phyloP scores from a whole-genome alignment of 140 eudicot genomes.

The Flaveria floridana region DNA sequence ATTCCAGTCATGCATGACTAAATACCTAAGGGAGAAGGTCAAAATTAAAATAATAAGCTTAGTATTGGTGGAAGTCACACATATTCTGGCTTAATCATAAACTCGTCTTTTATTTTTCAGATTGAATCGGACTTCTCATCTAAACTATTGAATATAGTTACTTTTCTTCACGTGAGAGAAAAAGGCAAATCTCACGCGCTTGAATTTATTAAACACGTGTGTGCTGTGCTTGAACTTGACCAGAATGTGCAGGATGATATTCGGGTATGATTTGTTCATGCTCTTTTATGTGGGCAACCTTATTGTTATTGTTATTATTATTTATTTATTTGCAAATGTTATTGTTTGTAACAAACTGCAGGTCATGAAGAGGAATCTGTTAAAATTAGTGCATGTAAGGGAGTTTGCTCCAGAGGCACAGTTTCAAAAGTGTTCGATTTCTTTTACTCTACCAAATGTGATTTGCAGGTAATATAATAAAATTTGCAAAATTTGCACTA shows the following conservation, averaged over 20 bases:
- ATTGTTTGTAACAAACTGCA: conserved; percentile 30
- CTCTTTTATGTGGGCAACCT: conserved; percentile 8
- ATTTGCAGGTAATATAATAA: conserved; percentile 76
- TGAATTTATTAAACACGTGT: conserved; percentile 79
- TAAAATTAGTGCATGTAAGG: conserved; percentile 58
- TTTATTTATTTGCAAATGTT: neutral
- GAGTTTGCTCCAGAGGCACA: conserved; percentile 98
- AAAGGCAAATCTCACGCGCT: conserved; percentile 58
- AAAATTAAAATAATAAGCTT: neutral
- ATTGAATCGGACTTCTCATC: conserved; percentile 64
- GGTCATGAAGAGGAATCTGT: conserved; percentile 81
- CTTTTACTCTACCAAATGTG: conserved; percentile 77
- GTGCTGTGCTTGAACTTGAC: conserved; percentile 85
- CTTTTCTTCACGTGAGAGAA: conserved; percentile 47
- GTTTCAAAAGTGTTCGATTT: conserved; percentile 42
- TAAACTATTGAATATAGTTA: conserved; percentile 68
- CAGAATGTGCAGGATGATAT: conserved; percentile 85
- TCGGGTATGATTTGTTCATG: conserved; percentile 46
- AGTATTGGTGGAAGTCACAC: neutral
- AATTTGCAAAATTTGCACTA: neutral
- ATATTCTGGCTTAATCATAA: neutral
- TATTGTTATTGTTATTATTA: conserved; percentile 9
- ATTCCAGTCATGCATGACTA: conserved; percentile 54
- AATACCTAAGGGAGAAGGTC: conserved; percentile 76
- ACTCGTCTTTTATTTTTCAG: conserved; percentile 42